A percentile compares a stretch with the other conserved stretches of the same genome.
These are phyloP conservation scores for Calocybe gambosa DNA, from an alignment of 1,284 basidiomycete species.

Conservation along the genomic window DNA sequence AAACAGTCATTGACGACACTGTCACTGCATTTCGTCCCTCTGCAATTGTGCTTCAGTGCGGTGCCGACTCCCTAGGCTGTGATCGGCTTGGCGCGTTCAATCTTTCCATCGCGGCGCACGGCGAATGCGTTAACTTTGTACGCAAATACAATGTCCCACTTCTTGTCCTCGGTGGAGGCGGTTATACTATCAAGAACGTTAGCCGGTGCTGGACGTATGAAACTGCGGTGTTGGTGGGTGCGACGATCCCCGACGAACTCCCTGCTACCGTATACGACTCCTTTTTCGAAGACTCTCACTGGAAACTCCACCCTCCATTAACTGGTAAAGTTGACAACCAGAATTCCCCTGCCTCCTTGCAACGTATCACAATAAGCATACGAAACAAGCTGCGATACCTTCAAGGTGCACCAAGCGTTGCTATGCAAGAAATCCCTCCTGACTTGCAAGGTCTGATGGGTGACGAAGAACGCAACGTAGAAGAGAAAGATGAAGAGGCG, in stretches of 20 bases:
- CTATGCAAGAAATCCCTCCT: slow-evolving; percentile 95
- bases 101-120: slow-evolving; percentile 97
- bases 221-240: slow-evolving; percentile 88
- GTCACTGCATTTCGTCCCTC: slow-evolving; percentile 87
- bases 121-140: slow-evolving; percentile 96
- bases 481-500: slow-evolving; percentile 66
- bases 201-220: slow-evolving; percentile 99
- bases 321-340: slow-evolving; percentile 91
- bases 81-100: slow-evolving; percentile 97
- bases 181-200: slow-evolving; percentile 94
- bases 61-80: slow-evolving; percentile 93
- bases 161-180: slow-evolving; percentile 90
- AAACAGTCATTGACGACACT: slow-evolving; percentile 92
- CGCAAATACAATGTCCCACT: slow-evolving; percentile 88
- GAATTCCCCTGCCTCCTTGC: slow-evolving; percentile 78
- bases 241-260: slow-evolving; percentile 78
- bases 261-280: slow-evolving; percentile 89
- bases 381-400: slow-evolving; percentile 91
- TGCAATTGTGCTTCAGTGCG: slow-evolving; percentile 94
- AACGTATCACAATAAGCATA: slow-evolving; percentile 81
- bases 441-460: slow-evolving; percentile 78
- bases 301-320: slow-evolving; percentile 89
- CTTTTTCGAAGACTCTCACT: slow-evolving; percentile 88
- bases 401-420: slow-evolving; percentile 92
- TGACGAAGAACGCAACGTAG: slow-evolving; percentile 66